Evolutionary conservation across 2,329 filamentous ascomycete species (phyloP).

Genomic region (Fusarium coicis): DNA sequence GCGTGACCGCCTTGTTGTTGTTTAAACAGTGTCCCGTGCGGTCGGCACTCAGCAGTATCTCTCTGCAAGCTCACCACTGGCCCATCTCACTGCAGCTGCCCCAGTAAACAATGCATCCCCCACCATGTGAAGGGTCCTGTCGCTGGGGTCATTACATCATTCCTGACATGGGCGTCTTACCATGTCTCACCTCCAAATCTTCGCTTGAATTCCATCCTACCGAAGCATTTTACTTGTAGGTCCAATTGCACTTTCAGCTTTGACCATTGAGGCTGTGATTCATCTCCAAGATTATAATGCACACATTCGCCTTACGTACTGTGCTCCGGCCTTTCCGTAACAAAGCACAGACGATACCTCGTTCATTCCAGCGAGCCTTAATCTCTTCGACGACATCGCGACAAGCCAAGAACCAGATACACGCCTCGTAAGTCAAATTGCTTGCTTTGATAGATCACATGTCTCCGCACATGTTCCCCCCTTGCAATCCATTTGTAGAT

Average conservation of each 20-base stretch:
- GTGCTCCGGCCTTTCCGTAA: constrained; percentile 16
- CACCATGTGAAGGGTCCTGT: constrained; percentile 19
- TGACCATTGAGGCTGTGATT: not conserved
- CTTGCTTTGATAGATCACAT: constrained; percentile 18
- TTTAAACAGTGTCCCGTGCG: constrained; percentile 22
- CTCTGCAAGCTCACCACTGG: constrained; percentile 5
- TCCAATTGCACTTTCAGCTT: constrained; percentile 2
- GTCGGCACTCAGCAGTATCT: not conserved
- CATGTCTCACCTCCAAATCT: constrained; percentile 18
- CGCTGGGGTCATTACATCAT: constrained; percentile 23
- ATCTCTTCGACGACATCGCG: constrained; percentile 42
- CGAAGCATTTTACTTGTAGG: constrained; percentile 14
- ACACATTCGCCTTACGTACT: not conserved
- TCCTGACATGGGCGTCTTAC: constrained; percentile 4
- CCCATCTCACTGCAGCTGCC: constrained; percentile 6
- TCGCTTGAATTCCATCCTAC: constrained; percentile 5
- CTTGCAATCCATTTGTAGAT: constrained; percentile 38
- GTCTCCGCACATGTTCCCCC: constrained; percentile 17
- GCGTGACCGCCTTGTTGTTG: constrained; percentile 19
- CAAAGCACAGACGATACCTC: constrained; percentile 1
- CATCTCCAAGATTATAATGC: constrained; percentile 1
- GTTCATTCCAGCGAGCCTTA: constrained; percentile 19
- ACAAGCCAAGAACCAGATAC: constrained; percentile 50
- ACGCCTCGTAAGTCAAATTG: constrained; percentile 47
- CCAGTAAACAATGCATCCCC: constrained; percentile 12